Percentiles rank a stretch among this genome's conserved stretches.
These are phyloP conservation scores for Venturia effusa DNA, from an alignment of 2,329 filamentous ascomycete genomes.

Conservation along the genomic window DNA sequence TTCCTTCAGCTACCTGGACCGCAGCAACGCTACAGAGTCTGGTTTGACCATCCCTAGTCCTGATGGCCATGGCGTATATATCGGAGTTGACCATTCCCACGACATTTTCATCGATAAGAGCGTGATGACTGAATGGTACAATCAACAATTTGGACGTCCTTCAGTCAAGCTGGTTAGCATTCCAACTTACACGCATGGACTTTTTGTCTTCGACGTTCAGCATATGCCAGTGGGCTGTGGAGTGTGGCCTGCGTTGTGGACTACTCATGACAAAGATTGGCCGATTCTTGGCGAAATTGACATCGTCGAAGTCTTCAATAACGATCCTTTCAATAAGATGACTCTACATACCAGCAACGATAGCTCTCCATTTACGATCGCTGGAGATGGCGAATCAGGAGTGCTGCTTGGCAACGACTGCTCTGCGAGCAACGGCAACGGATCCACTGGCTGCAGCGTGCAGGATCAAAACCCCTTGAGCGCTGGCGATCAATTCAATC, in stretches of 20 bases:
- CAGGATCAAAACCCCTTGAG: conserved; percentile 15
- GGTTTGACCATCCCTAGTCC: conserved; percentile 22
- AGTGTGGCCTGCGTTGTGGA: conserved; percentile 32
- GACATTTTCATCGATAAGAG: too few relatives aligned
- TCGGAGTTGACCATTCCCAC: conserved; percentile 21
- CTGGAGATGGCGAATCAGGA: conserved; percentile 12
- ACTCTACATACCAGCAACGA: conserved; percentile 14
- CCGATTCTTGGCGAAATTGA: conserved; percentile 20
- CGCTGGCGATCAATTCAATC: conserved; percentile 16
- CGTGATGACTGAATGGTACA: too few relatives aligned
- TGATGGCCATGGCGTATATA: conserved; percentile 16
- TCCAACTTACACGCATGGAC: conserved; percentile 5
- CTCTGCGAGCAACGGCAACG: conserved; percentile 13
- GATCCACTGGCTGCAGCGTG: conserved; percentile 10
- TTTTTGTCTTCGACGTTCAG: conserved; percentile 21
- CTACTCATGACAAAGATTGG: conserved; percentile 21
- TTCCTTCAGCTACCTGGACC: too few relatives aligned
- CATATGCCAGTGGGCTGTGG: conserved; percentile 29
- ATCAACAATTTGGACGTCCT: neutral
- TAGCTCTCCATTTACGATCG: conserved; percentile 13
- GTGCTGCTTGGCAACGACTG: conserved; percentile 16
- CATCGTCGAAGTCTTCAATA: conserved; percentile 15
- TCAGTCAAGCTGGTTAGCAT: conserved; percentile 3
- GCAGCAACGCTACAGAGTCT: conserved; percentile 15
- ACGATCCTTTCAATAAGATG: conserved; percentile 15